phyloP scores from a whole-genome alignment of 352 stramenopile genomes.

The Phytophthora sp. region DNA sequence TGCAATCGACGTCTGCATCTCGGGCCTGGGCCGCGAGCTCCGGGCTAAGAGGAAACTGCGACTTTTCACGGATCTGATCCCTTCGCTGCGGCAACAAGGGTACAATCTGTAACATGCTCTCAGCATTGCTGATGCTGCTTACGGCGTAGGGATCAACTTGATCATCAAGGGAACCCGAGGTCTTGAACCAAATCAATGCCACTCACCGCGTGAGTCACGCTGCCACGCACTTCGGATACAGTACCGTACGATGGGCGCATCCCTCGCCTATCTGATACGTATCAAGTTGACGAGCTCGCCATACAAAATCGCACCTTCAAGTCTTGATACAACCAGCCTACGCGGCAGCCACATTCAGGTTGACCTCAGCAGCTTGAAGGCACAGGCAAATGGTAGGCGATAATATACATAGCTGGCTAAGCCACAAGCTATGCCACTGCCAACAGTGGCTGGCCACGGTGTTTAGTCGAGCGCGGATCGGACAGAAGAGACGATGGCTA shows the following conservation, averaged over 20 bases:
- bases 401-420: too few relatives aligned
- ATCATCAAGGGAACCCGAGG: neutral
- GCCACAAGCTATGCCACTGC: too few relatives aligned
- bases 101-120: too few relatives aligned
- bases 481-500: constrained; percentile 20
- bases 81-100: neutral
- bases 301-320: too few relatives aligned
- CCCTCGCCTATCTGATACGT: constrained; percentile 21
- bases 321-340: constrained; percentile 1
- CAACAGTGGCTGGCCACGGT: too few relatives aligned
- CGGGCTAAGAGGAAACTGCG: constrained; percentile 18
- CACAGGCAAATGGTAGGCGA: too few relatives aligned
- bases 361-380: too few relatives aligned
- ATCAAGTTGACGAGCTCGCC: constrained; percentile 21
- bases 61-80: constrained; percentile 11
- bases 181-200: constrained; percentile 13
- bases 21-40: neutral
- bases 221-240: constrained; percentile 35
- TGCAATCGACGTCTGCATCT: constrained; percentile 1
- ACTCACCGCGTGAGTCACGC: too few relatives aligned
- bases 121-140: too few relatives aligned
- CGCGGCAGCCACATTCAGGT: too few relatives aligned
- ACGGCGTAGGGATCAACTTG: too few relatives aligned
- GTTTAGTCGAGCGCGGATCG: too few relatives aligned
- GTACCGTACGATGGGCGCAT: constrained; percentile 14